These are phyloP conservation scores for Platanthera guangdongensis DNA, from an alignment of 106 monocot genomes.

Conservation along the genomic window DNA sequence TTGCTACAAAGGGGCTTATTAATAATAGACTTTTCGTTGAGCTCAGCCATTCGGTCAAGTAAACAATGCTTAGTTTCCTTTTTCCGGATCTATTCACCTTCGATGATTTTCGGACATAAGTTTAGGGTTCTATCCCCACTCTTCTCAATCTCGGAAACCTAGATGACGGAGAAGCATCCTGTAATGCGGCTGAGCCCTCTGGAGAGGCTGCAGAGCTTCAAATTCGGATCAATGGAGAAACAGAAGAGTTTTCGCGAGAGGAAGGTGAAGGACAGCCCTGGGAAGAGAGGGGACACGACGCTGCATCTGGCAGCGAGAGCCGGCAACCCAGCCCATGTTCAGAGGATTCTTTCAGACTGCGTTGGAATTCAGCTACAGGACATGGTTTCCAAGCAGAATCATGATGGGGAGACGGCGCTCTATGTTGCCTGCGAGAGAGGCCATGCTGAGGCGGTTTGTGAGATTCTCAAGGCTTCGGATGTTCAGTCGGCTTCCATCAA, in stretches of 20 bases:
- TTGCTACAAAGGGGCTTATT: too few species aligned
- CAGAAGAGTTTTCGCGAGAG: slow-evolving; percentile 26
- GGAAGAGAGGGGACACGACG: slow-evolving; percentile 51
- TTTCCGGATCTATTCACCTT: too few species aligned
- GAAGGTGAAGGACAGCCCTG: slow-evolving; percentile 38
- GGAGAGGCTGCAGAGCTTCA: slow-evolving; percentile 28
- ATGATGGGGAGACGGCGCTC: slow-evolving; percentile 60
- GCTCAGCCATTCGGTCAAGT: too few species aligned
- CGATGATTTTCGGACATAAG: too few species aligned
- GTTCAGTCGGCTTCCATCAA: slow-evolving; percentile 48
- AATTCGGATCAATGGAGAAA: slow-evolving; percentile 3
- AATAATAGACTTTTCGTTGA: too few species aligned
- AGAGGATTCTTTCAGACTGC: slow-evolving; percentile 31
- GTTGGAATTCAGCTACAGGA: slow-evolving; percentile 20
- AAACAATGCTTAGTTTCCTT: too few species aligned
- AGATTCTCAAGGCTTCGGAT: slow-evolving; percentile 51
- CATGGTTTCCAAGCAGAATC: slow-evolving; percentile 41
- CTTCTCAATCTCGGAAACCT: too few species aligned
- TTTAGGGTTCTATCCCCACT: too few species aligned
- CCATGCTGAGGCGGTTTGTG: slow-evolving; percentile 39
- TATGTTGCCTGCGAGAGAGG: slow-evolving; percentile 71
- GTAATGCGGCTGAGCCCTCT: slow-evolving; percentile 23
- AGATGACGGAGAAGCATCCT: slow-evolving; percentile 29
- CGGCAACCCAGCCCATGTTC: slow-evolving; percentile 30
- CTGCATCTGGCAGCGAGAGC: slow-evolving; percentile 51